phyloP scores from a whole-genome alignment of 2,329 filamentous ascomycete genomes.

The Stagonosporopsis rhizophila region DNA sequence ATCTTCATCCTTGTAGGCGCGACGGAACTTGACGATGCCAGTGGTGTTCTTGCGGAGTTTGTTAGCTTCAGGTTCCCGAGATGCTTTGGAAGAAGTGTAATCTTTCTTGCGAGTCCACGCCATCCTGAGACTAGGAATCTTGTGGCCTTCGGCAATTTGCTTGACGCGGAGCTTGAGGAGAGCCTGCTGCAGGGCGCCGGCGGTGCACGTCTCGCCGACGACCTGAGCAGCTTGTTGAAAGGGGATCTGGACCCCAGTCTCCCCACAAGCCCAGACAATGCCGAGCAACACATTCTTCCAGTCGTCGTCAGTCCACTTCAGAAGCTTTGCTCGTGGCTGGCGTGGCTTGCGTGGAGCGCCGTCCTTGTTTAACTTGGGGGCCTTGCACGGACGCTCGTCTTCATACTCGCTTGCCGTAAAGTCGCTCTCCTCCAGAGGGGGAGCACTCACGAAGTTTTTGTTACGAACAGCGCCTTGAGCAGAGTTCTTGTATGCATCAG shows the following conservation, averaged over 20 bases:
- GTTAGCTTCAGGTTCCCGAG: constrained; percentile 7
- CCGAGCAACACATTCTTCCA: constrained; percentile 38
- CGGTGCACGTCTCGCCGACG: constrained; percentile 33
- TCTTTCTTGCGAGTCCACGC: constrained; percentile 32
- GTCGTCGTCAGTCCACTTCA: constrained; percentile 42
- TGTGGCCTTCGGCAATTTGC: constrained; percentile 29
- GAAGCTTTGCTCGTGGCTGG: constrained; percentile 36
- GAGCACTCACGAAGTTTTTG: constrained; percentile 21
- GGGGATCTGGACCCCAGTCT: constrained; percentile 37
- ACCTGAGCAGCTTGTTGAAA: constrained; percentile 40
- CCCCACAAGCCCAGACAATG: constrained; percentile 42
- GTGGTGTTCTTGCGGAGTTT: constrained; percentile 20
- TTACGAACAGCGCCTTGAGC: not conserved
- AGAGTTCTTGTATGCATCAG: not conserved
- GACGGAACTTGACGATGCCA: constrained; percentile 8
- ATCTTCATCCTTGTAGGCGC: constrained; percentile 1
- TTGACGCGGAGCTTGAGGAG: constrained; percentile 40
- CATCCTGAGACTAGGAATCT: constrained; percentile 34
- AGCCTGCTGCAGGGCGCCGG: constrained; percentile 43
- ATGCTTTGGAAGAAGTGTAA: constrained; percentile 3
- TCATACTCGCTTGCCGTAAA: constrained; percentile 25
- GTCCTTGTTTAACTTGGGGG: constrained; percentile 38
- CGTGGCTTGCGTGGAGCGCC: constrained; percentile 40
- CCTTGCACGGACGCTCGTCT: constrained; percentile 20
- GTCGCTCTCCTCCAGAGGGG: constrained; percentile 20